phyloP scores from a whole-genome alignment of 1,284 basidiomycete species.

The Malassezia brasiliensis region DNA sequence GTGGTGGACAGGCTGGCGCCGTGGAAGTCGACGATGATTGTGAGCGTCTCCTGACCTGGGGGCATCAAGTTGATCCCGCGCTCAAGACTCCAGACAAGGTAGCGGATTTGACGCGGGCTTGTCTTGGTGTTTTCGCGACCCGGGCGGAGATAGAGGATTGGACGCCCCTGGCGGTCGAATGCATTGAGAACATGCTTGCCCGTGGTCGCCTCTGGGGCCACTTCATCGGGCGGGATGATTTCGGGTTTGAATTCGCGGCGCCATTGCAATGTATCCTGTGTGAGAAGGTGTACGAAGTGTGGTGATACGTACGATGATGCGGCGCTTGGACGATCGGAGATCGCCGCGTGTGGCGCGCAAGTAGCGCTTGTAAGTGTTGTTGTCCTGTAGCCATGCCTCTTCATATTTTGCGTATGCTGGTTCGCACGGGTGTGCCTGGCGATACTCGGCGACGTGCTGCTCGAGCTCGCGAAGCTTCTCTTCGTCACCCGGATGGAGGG shows the following conservation, averaged over 20 bases:
- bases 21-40: slow-evolving; percentile 38
- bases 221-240: slow-evolving; percentile 36
- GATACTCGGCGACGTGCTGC: not conserved
- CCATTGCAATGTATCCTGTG: slow-evolving; percentile 37
- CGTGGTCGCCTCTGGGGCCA: slow-evolving; percentile 33
- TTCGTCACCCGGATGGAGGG: not conserved
- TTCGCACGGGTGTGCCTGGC: slow-evolving; percentile 5
- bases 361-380: slow-evolving; percentile 29
- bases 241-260: slow-evolving; percentile 40
- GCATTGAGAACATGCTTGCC: slow-evolving; percentile 43
- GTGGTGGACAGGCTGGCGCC: slow-evolving; percentile 27
- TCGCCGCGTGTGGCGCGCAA: slow-evolving; percentile 39
- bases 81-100: slow-evolving; percentile 42
- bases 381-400: slow-evolving; percentile 26
- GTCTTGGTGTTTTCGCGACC: slow-evolving; percentile 41
- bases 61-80: slow-evolving; percentile 41
- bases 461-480: slow-evolving; percentile 6
- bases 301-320: slow-evolving; percentile 20
- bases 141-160: slow-evolving; percentile 41
- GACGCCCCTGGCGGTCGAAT: slow-evolving; percentile 37
- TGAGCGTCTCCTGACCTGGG: slow-evolving; percentile 28
- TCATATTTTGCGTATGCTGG: slow-evolving; percentile 29
- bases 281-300: not conserved
- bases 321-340: slow-evolving; percentile 34
- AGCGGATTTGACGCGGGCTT: slow-evolving; percentile 33